Percentiles rank a stretch among this genome's conserved stretches.
Evolutionary conservation across 768 basidiomycete genomes (phyloP).

Genomic region (Phlegmacium glaucopus): DNA sequence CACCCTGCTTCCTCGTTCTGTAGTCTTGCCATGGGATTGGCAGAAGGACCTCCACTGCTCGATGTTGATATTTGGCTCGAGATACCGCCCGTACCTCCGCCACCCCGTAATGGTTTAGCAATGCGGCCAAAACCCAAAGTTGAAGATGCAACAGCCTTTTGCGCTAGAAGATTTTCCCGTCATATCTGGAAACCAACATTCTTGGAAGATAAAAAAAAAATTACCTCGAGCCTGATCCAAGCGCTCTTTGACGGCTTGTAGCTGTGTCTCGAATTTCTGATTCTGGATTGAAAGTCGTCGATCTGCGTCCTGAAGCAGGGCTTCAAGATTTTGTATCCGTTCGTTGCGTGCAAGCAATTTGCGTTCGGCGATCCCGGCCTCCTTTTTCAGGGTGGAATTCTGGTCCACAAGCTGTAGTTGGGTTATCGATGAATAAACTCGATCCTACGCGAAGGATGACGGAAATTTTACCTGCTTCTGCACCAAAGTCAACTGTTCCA

Average conservation of each 20-base stretch:
- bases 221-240: constrained; percentile 90
- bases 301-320: constrained; percentile 90
- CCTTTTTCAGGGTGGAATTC: constrained; percentile 95
- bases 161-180: constrained; percentile 43
- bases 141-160: constrained; percentile 70
- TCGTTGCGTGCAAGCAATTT: constrained; percentile 96
- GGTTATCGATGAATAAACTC: constrained; percentile 12
- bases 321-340: constrained; percentile 95
- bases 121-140: constrained; percentile 89
- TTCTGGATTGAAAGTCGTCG: constrained; percentile 89
- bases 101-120: constrained; percentile 94
- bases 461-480: constrained; percentile 81
- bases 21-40: constrained; percentile 65
- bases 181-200: constrained; percentile 3
- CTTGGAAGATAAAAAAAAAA: constrained; percentile 18
- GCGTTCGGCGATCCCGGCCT: constrained; percentile 94
- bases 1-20: constrained; percentile 81
- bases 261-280: constrained; percentile 91
- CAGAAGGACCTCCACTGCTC: constrained; percentile 41
- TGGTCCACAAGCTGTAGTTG: constrained; percentile 87
- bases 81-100: constrained; percentile 63
- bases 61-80: constrained; percentile 39
- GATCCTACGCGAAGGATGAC: constrained; percentile 3
- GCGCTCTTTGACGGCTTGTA: constrained; percentile 89
- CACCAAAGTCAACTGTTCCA: constrained; percentile 91